Evolutionary conservation across 345 rosid species (phyloP).

Genomic region (Populus deltoides): DNA sequence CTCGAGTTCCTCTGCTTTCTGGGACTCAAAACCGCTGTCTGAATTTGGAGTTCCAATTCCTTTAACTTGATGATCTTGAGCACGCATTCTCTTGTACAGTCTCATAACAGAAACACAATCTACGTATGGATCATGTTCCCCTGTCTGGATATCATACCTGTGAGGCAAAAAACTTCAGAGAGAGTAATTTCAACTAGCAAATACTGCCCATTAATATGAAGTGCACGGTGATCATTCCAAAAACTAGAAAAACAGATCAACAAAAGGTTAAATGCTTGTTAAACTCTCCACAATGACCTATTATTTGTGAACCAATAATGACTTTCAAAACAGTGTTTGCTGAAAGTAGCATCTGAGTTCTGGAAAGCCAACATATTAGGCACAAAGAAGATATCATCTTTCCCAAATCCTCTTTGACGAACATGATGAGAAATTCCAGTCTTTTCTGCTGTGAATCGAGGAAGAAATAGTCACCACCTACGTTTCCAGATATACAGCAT

Average conservation of each 20-base stretch:
- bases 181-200: neutral
- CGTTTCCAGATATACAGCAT: too few relatives aligned
- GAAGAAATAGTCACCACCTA: neutral
- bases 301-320: neutral
- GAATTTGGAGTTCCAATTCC: constrained; percentile 15
- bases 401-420: neutral
- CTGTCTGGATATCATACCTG: constrained; percentile 63
- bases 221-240: neutral
- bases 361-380: too few relatives aligned
- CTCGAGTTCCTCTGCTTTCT: constrained; percentile 51
- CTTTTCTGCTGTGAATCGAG: neutral
- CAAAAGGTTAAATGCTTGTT: neutral
- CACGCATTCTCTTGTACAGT: constrained; percentile 66
- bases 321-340: too few relatives aligned
- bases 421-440: neutral
- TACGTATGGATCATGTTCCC: constrained; percentile 58
- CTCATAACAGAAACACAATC: constrained; percentile 69
- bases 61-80: constrained; percentile 42
- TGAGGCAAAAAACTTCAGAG: constrained; percentile 10
- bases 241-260: neutral
- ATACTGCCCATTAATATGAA: neutral
- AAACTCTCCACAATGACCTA: neutral
- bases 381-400: too few relatives aligned
- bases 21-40: constrained; percentile 31
- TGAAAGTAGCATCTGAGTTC: too few relatives aligned